These are phyloP conservation scores for Fomitiporia mediterranea DNA, from an alignment of 1,284 basidiomycete species.

Conservation along the genomic window DNA sequence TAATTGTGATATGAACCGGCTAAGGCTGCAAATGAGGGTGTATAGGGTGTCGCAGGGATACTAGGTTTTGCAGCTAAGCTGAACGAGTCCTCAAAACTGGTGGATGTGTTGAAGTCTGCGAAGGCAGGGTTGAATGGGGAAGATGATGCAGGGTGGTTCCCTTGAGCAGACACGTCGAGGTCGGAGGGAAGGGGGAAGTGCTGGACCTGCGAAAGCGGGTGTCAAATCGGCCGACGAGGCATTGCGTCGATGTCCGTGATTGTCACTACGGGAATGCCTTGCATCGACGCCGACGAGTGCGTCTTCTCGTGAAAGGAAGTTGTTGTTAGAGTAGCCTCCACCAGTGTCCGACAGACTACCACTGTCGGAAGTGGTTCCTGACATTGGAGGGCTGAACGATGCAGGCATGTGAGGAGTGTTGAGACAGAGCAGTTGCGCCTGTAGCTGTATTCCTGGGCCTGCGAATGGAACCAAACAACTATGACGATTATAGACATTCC, in stretches of 20 bases:
- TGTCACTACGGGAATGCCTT: constrained; percentile 54
- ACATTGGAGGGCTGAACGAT: constrained; percentile 10
- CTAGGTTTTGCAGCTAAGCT: constrained; percentile 7
- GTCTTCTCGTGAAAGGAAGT: constrained; percentile 45
- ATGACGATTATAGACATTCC: constrained; percentile 3
- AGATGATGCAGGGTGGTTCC: neutral
- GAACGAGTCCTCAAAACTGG: constrained; percentile 3
- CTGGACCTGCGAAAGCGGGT: constrained; percentile 21
- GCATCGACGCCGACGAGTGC: constrained; percentile 27
- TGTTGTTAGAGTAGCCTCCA: constrained; percentile 24
- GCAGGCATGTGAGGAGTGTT: constrained; percentile 7
- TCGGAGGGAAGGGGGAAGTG: neutral
- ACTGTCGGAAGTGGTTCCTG: neutral
- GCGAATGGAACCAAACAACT: constrained; percentile 30
- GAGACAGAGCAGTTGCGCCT: constrained; percentile 2
- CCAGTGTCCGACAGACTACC: neutral
- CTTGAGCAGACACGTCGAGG: neutral
- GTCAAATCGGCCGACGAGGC: constrained; percentile 21
- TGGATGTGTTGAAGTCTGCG: constrained; percentile 18
- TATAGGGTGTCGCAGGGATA: constrained; percentile 17
- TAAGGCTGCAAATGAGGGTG: constrained; percentile 17
- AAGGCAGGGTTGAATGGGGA: constrained; percentile 17
- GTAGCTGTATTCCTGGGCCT: constrained; percentile 33
- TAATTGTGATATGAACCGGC: constrained; percentile 18
- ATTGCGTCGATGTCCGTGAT: constrained; percentile 42